These are phyloP conservation scores for Hypoxylon lienhwacheense DNA, from an alignment of 495 filamentous ascomycete species.

Conservation along the genomic window DNA sequence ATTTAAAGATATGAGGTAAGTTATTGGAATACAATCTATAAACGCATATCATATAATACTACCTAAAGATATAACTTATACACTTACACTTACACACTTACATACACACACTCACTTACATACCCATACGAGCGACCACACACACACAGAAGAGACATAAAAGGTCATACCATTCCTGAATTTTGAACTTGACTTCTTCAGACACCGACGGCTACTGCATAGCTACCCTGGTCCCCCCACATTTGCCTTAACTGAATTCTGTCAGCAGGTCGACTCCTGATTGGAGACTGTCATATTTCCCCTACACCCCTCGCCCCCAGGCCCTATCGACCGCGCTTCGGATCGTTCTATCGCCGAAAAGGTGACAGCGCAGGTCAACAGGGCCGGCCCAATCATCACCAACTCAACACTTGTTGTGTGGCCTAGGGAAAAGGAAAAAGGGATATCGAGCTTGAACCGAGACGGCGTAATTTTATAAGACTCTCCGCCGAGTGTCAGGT, in stretches of 20 bases:
- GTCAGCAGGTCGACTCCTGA: constrained; percentile 8
- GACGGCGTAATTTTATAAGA: constrained; percentile 28
- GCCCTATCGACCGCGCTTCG: constrained; percentile 14
- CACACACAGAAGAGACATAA: no score
- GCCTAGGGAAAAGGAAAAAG: no score
- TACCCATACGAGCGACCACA: background rate
- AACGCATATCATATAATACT: no score
- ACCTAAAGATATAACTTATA: no score
- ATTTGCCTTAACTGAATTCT: constrained; percentile 25
- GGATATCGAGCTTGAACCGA: constrained; percentile 23
- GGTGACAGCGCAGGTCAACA: constrained; percentile 15
- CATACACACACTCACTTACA: no score
- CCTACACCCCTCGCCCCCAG: constrained; percentile 18
- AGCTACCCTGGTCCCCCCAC: constrained; percentile 27
- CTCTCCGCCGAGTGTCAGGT: constrained; percentile 19
- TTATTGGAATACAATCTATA: no score
- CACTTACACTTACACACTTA: no score
- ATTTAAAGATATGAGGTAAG: no score
- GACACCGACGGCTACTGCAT: constrained; percentile 32
- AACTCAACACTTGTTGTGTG: constrained; percentile 8
- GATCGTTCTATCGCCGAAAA: constrained; percentile 33
- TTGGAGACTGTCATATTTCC: constrained; percentile 20
- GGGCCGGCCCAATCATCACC: constrained; percentile 27
- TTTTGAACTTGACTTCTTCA: constrained; percentile 16
- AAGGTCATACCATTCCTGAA: constrained; percentile 6